Base-by-base conservation (phyloP, 2,329 filamentous ascomycete genomes). In the Xylariales sp. region DNA sequence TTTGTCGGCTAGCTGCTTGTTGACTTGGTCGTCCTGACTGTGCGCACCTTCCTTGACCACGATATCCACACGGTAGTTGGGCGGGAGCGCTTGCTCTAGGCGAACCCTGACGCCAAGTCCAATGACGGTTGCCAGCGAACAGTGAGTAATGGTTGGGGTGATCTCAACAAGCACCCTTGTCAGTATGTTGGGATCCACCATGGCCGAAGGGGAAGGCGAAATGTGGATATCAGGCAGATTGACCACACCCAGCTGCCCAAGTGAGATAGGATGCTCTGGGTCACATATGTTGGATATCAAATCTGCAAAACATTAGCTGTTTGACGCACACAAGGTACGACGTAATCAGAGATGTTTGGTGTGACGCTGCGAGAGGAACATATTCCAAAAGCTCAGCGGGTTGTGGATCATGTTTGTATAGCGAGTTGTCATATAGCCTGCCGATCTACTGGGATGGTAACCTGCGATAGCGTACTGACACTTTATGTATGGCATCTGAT, bases 31-130 rank as follows among this genome's bases (percentile, higher is more conserved):
- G 33, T 88, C 91, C 46, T 94, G 94, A 50, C 82, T 88, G 62
- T 97, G 93, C n/a, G 89, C 93, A 47, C 90, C 91, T 65, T 95
- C 86, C 64, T 97, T 96, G 64, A 96, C 95, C 54, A 84, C 80
- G 33, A 97, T 88, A 62, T 97, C 90, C 38, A 97, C 78, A 27
- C 93, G 80, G 63, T 93, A 98, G 56, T 91, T 86, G 24, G 93
- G 87, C 3, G 93, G 93, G 44, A 98, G 73, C 9, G 87, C 85
- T 62, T 95, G 86, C 67, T 97, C 90, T 18, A 98, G 75, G 18
- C 93, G 80, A 31, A 96, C 90, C 32, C 93, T 81, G 16, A 98
- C 88, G 11, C 90, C 93, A 12, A 98, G 75, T 1, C 93, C 93
- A 55, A 98, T 95, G 46, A 98, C 89, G 0, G 93, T 98, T 22